Conservation (phyloP, 2,329 filamentous ascomycete species). For the Beauveria sp. region DNA sequence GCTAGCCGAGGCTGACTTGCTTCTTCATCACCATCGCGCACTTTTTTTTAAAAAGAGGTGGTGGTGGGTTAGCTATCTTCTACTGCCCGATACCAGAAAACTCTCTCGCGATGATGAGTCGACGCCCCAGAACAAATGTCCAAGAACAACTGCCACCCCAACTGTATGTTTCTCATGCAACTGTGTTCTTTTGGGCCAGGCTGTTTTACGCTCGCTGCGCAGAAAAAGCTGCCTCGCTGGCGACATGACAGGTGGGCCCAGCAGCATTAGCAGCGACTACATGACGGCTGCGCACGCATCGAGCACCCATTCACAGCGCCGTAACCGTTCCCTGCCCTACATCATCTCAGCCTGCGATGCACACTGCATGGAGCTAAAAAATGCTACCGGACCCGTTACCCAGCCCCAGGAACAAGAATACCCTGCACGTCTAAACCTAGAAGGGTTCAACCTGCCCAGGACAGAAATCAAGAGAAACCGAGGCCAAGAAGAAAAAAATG, state of each 20-base stretch:
- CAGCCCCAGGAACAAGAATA: not conserved
- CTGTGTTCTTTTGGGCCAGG: not conserved
- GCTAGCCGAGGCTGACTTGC: constrained; percentile 7
- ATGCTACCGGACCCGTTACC: not conserved
- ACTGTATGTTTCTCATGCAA: not conserved
- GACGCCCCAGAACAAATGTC: not conserved
- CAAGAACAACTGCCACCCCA: not conserved
- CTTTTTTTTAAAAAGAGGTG: not conserved
- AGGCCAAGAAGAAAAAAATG: not conserved
- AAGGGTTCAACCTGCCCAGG: not conserved
- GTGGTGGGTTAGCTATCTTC: not conserved
- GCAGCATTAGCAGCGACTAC: not conserved
- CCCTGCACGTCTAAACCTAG: not conserved
- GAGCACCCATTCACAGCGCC: not conserved
- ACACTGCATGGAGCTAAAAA: not conserved
- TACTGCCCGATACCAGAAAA: not conserved
- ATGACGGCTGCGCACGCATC: not conserved
- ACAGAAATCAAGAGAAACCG: not conserved
- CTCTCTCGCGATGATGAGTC: not conserved
- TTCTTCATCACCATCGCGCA: not conserved
- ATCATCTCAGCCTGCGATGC: constrained; percentile 2
- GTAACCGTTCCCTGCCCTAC: not conserved
- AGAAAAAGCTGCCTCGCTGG: not conserved
- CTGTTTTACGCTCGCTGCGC: not conserved
- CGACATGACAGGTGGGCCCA: not conserved